phyloP scores from a whole-genome alignment of 306 rosid species.

The Hippophae tibetana region DNA sequence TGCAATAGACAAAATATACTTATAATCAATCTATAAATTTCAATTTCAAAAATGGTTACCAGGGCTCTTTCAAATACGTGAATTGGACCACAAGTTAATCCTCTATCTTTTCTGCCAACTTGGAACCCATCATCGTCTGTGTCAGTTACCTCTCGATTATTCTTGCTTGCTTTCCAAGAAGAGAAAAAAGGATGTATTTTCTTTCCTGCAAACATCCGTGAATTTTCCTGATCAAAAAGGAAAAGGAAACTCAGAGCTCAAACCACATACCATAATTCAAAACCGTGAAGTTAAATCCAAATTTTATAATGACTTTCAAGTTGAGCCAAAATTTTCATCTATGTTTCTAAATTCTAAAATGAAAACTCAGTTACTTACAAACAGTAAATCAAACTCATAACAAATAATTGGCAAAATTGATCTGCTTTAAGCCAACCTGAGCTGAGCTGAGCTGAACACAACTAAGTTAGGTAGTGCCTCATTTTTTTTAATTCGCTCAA shows the following conservation, averaged over 20 bases:
- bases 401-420: no score
- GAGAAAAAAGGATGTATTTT: constrained; percentile 70
- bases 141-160: constrained; percentile 29
- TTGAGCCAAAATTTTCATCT: not conserved
- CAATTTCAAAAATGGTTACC: constrained; percentile 29
- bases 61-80: constrained; percentile 58
- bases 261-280: not conserved
- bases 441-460: not conserved
- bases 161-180: constrained; percentile 35
- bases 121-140: constrained; percentile 13
- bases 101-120: constrained; percentile 18
- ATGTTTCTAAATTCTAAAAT: not conserved
- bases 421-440: not conserved
- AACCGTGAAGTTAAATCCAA: constrained; percentile 3
- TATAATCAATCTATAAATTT: constrained; percentile 11
- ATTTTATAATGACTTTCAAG: constrained; percentile 4
- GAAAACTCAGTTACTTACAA: not conserved
- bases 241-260: constrained; percentile 4
- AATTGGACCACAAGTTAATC: constrained; percentile 35
- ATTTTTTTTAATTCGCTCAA: not conserved
- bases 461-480: not conserved
- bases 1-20: constrained; percentile 2
- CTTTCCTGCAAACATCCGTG: constrained; percentile 56
- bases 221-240: constrained; percentile 49
- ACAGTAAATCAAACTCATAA: not conserved